These are phyloP conservation scores for Lachnum nothofagi DNA, from an alignment of 2,329 filamentous ascomycete genomes.

Conservation along the genomic window DNA sequence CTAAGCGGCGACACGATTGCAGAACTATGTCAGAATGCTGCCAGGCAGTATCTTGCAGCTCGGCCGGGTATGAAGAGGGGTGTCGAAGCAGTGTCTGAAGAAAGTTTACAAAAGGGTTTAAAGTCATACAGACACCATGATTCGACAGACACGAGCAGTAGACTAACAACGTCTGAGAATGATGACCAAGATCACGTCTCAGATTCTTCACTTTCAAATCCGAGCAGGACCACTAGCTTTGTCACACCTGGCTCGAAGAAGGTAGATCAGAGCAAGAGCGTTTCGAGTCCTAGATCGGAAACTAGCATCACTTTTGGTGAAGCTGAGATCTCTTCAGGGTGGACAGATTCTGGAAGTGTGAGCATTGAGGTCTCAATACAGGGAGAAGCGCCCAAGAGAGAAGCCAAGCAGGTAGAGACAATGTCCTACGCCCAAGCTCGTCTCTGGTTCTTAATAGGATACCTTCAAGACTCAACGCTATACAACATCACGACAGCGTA, in stretches of 20 bases:
- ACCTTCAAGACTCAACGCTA: constrained; percentile 35
- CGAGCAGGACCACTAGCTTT: background rate
- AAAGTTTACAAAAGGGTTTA: background rate
- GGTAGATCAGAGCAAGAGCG: too few relatives aligned
- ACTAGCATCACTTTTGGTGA: too few relatives aligned
- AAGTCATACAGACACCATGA: background rate
- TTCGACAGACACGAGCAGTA: background rate
- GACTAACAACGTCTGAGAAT: background rate
- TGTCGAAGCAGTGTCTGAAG: background rate
- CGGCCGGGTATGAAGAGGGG: constrained; percentile 19
- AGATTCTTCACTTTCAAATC: background rate
- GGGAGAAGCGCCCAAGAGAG: background rate
- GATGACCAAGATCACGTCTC: background rate
- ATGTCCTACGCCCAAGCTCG: constrained; percentile 40
- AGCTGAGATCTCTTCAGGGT: too few relatives aligned
- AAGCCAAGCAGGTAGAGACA: constrained; percentile 16
- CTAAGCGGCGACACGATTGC: constrained; percentile 32
- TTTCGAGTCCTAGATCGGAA: too few relatives aligned
- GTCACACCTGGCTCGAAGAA: too few relatives aligned
- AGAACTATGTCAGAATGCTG: constrained; percentile 4
- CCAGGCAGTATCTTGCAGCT: constrained; percentile 20
- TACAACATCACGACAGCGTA: constrained; percentile 37
- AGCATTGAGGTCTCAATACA: background rate
- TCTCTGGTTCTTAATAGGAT: constrained; percentile 38
- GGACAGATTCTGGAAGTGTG: too few relatives aligned